phyloP scores from a whole-genome alignment of 1,284 basidiomycete genomes.

The Cystobasidium slooffiae region DNA sequence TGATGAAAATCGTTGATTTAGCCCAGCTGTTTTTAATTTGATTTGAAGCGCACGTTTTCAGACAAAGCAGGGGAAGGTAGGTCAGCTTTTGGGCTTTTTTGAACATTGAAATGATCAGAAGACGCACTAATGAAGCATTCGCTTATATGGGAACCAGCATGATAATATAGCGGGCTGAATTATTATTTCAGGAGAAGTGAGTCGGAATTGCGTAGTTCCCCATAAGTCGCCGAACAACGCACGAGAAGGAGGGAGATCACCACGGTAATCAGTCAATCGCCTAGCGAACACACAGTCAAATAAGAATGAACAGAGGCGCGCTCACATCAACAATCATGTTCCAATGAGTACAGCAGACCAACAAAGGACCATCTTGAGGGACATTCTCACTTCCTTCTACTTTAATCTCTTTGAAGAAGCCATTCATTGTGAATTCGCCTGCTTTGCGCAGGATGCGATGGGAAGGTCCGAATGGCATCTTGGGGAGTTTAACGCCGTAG shows the following conservation, averaged over 20 bases:
- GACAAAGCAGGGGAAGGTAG: too few species aligned
- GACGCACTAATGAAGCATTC: conserved; percentile 92
- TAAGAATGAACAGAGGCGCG: neutral
- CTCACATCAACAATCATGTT: conserved; percentile 46
- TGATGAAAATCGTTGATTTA: conserved; percentile 69
- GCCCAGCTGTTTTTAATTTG: conserved; percentile 55
- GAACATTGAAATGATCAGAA: too few species aligned
- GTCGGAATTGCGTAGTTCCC: neutral
- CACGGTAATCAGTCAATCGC: conserved; percentile 47
- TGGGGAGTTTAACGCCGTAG: neutral
- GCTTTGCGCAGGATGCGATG: conserved; percentile 71
- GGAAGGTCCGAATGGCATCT: conserved; percentile 59
- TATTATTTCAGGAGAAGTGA: too few species aligned
- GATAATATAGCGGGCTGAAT: conserved; percentile 56
- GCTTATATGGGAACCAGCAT: conserved; percentile 72
- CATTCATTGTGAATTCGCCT: conserved; percentile 72
- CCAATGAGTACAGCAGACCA: conserved; percentile 63
- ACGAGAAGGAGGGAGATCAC: conserved; percentile 38
- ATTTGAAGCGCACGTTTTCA: too few species aligned
- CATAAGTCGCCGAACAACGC: neutral
- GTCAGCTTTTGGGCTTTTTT: too few species aligned
- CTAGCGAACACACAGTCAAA: neutral
- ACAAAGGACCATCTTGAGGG: conserved; percentile 77
- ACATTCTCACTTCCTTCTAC: conserved; percentile 84
- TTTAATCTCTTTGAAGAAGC: conserved; percentile 84